Conservation (phyloP, 345 rosid species). For the Populus euphratica region DNA sequence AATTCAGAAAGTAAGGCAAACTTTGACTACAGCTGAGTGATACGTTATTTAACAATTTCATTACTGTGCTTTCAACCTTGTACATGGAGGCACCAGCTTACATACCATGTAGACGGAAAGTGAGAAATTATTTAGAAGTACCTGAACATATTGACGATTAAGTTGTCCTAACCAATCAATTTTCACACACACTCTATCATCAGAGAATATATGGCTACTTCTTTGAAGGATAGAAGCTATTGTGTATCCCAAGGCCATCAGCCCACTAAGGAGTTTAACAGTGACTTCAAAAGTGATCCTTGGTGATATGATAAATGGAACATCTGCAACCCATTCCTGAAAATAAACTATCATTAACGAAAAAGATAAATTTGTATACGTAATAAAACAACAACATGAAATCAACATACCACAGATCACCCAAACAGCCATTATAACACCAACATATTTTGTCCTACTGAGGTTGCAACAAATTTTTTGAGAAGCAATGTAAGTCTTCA, state of each 20-base stretch:
- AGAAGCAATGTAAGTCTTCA: not conserved
- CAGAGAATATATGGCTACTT: slow-evolving; percentile 80
- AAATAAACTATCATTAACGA: slow-evolving; percentile 14
- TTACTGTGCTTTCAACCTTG: not conserved
- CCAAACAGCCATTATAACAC: not conserved
- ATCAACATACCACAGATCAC: not conserved
- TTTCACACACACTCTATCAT: slow-evolving; percentile 74
- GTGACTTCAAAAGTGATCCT: slow-evolving; percentile 97
- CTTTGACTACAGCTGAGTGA: not conserved
- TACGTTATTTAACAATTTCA: not conserved
- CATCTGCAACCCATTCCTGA: slow-evolving; percentile 95
- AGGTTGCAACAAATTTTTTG: not conserved
- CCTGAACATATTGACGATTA: slow-evolving; percentile 90
- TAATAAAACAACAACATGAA: not conserved
- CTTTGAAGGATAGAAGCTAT: slow-evolving; percentile 94
- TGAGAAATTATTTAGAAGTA: slow-evolving; percentile 17
- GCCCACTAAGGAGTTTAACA: slow-evolving; percentile 97
- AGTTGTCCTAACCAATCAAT: slow-evolving; percentile 94
- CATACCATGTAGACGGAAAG: not conserved
- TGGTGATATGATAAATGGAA: slow-evolving; percentile 97
- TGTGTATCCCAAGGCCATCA: slow-evolving; percentile 97
- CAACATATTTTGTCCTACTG: not conserved
- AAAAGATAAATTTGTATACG: not conserved
- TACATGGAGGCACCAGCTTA: not conserved
- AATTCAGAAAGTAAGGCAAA: not conserved